These are phyloP conservation scores for Solanum rostratum DNA, from an alignment of 257 asterid species.

Conservation along the genomic window DNA sequence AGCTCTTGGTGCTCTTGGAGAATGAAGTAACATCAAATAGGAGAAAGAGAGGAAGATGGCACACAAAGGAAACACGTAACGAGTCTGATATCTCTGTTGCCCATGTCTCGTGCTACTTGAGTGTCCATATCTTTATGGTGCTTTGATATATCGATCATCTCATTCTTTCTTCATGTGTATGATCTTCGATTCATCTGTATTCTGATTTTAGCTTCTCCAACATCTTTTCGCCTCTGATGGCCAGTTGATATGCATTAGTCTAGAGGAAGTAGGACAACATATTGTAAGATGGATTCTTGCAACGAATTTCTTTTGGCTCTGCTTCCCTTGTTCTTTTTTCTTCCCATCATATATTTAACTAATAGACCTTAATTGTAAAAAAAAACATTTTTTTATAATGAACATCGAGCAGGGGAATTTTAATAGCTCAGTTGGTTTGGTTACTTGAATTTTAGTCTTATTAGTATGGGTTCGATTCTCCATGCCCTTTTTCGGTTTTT, in stretches of 20 bases:
- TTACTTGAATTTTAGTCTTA: not conserved
- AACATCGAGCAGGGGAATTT: not conserved
- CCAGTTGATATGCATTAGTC: not conserved
- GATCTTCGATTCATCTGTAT: not conserved
- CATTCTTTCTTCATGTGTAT: not conserved
- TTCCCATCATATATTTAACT: not conserved
- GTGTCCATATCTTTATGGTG: not conserved
- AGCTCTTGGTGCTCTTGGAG: conserved; percentile 83
- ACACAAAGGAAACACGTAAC: not conserved
- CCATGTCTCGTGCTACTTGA: not conserved
- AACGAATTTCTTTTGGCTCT: not conserved
- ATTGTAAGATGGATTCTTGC: not conserved
- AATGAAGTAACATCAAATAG: not conserved
- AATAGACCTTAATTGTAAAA: not conserved
- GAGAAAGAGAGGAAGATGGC: not conserved
- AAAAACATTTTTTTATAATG: not conserved
- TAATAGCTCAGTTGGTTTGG: not conserved
- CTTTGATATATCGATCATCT: not conserved
- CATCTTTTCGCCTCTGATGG: not conserved
- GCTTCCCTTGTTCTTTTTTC: not conserved
- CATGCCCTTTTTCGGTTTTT: too few species aligned
- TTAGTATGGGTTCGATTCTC: too few species aligned
- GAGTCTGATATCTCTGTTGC: not conserved
- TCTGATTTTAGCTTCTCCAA: not conserved
- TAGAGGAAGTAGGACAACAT: not conserved